These are phyloP conservation scores for Elsinoe ampelina DNA, from an alignment of 2,329 filamentous ascomycete genomes.

Conservation along the genomic window DNA sequence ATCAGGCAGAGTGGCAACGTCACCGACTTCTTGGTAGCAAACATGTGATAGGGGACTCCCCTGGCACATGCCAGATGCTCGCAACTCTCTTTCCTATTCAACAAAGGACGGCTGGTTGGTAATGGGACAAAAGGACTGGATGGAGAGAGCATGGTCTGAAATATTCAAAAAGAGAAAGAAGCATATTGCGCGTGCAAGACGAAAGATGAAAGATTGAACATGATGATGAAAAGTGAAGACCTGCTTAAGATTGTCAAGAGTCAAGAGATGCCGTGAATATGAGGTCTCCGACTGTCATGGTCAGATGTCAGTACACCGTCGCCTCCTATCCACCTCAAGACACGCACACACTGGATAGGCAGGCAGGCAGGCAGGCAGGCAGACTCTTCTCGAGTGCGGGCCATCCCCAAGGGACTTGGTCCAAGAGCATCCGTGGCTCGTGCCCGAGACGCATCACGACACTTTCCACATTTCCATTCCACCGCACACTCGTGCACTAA, in stretches of 20 bases:
- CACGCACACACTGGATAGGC: too few species aligned
- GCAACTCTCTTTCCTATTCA: background rate
- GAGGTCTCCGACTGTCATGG: background rate
- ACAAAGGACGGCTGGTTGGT: background rate
- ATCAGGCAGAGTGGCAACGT: background rate
- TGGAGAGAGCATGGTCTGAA: background rate
- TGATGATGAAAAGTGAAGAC: conserved; percentile 4
- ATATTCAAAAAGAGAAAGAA: background rate
- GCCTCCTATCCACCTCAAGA: too few species aligned
- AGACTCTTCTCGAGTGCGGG: too few species aligned
- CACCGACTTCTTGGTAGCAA: background rate
- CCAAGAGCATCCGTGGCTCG: too few species aligned
- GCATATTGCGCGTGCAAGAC: conserved; percentile 1
- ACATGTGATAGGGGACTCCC: background rate
- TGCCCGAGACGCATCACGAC: too few species aligned
- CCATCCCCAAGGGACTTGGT: too few species aligned
- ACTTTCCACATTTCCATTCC: too few species aligned
- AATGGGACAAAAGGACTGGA: background rate
- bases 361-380: too few species aligned
- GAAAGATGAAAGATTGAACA: conserved; percentile 7
- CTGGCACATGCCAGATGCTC: background rate
- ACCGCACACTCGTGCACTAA: too few species aligned
- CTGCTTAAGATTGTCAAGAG: background rate
- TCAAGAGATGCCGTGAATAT: conserved; percentile 10
- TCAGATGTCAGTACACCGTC: background rate